Base-by-base conservation (phyloP, 2,329 filamentous ascomycete species). In the Diaporthe caulivora region DNA sequence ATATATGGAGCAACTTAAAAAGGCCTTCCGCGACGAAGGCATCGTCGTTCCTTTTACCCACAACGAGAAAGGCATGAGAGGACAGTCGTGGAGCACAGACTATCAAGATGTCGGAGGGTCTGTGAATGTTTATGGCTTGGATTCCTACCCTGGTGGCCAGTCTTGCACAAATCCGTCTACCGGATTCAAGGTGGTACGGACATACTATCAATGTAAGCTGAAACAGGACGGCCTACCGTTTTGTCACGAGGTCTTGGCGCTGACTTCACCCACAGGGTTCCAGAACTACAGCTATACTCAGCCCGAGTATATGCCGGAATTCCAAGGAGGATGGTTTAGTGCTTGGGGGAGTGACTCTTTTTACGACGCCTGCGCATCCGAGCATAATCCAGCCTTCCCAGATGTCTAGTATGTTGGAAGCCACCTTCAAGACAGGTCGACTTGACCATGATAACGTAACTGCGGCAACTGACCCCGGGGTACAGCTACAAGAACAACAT, bases 91-190 rank as follows among this genome's bases (percentile, higher is more conserved):
- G 88, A 88, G 87, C 13, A 86, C 84, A 0, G 88, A 89, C 75
- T 90, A 89, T 77, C 76, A 88, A 51, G 82, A 90, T 72, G 87
- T 89, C 0, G 88, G 88, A n/a, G 88, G 88, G 6, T 83, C 86
- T 5, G 86, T 89, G 29, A 83, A 89, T 74, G 76, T 88, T 10
- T 87, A 87, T 64, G 86, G 85, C 1, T 76, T 87, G 1, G 86
- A 87, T 75, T 82, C 79, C 51, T 87, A 87, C 71, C 84, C 86
- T 0, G 85, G 84, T 34, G 85, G 87, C 0, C 76, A 87, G 13
- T 86, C 85, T 10, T 89, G 88, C 77, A 87, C 84, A 1, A 87
- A 89, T 70, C 82, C 82, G 0, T 80, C 86, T 57, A 80, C 81
- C 9, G 87, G 87, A 1, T 89, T 88, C 76, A 86, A 81, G 37